Evolutionary conservation across 2,329 filamentous ascomycete genomes (phyloP), one percentile per base, ranked within the genome.

Genomic region (Lojkania enalia): DNA sequence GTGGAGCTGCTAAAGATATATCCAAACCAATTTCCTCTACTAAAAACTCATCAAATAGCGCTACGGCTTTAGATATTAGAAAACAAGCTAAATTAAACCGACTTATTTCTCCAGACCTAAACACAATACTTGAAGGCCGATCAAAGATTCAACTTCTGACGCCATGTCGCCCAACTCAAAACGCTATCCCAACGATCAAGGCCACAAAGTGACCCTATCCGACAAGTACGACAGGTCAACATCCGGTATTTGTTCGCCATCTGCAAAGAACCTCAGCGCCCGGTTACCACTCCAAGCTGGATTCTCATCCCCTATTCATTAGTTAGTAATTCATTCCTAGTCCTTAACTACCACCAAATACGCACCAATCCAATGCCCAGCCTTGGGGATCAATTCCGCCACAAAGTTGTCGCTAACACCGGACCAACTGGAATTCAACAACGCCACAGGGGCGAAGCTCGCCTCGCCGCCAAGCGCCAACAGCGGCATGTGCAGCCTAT

Each of bases 391-490:
- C 5, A 67, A 43, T 38, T 69, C 67, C 3, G 54, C 44, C 12
- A 61, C 55, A 23, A 70, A 37, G 41, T 62, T 47, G 3, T 37
- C 48, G 3, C 57, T 52, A 11, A 71, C 46, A 14, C 46, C 43
- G 3, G 20, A 46, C 21, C 55, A 69, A 3, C 38, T 33, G 31
- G 52, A 27, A 18, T 46, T 35, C 12, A 61, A 18, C 16, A 44
- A 20, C 4, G 46, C 39, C n/a, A 40, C 44, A 7, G 30, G 30
- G 14, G 30, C 11, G 30, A 69, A 47, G 31, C 64, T 67, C 1
- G 69, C 67, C 55, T 73, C 70, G 3, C 70, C 69, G 2, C 67
- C 67, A 31, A 70, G 49, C 2, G 50, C 66, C 23, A 72, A 48
- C 20, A 61, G 47, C 13, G 67, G 66, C 48, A 66, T 58, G 11